Percentiles rank a stretch among this genome's conserved stretches.
These are phyloP conservation scores for Cubamyces sp. DNA, from an alignment of 768 basidiomycete genomes.

Conservation along the genomic window DNA sequence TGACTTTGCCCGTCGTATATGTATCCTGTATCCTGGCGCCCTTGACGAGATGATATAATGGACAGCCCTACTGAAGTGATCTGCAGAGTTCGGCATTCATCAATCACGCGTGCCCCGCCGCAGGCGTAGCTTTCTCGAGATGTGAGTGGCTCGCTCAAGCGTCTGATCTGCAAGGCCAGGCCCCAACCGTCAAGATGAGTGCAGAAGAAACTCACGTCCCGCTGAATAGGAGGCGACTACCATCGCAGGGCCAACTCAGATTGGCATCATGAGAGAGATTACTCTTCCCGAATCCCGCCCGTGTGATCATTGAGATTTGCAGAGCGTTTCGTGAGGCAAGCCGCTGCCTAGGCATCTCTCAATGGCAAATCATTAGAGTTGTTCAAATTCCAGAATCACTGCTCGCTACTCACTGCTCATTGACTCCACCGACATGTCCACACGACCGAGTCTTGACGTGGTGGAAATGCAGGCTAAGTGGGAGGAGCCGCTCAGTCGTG, in stretches of 20 bases:
- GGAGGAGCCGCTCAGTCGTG: neutral
- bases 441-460: too few species aligned
- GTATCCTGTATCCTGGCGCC: constrained; percentile 4
- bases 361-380: too few species aligned
- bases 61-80: constrained; percentile 24
- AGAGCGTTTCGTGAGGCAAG: too few species aligned
- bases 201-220: neutral
- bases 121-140: constrained; percentile 2
- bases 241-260: neutral
- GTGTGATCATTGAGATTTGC: too few species aligned
- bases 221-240: too few species aligned
- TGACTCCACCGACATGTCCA: too few species aligned
- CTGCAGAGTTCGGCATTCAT: constrained; percentile 19
- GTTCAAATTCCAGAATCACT: too few species aligned
- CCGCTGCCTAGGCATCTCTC: too few species aligned
- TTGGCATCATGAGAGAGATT: neutral
- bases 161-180: constrained; percentile 19
- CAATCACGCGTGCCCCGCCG: constrained; percentile 9
- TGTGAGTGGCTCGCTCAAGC: neutral
- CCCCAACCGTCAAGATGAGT: neutral
- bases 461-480: too few species aligned
- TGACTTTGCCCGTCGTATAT: constrained; percentile 22
- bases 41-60: constrained; percentile 11
- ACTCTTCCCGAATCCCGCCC: neutral
- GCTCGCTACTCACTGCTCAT: too few species aligned